Evolutionary conservation across 495 filamentous ascomycete species (phyloP), one percentile per base, ranked within the genome.

Genomic region (Hypoxylon fuscum): DNA sequence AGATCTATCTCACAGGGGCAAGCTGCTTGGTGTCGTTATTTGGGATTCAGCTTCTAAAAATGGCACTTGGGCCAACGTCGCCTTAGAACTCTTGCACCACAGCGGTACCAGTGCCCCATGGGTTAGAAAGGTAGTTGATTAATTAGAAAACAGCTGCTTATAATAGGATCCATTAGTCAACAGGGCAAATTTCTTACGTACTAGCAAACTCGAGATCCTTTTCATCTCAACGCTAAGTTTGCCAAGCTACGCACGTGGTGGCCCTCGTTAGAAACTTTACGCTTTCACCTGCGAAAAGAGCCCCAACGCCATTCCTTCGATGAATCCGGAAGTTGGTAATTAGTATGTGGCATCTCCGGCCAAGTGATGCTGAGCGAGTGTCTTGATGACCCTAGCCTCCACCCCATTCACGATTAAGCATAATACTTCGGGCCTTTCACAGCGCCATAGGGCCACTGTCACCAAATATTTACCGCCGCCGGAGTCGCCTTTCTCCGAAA

Each of bases 241-340:
- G 17, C 23, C 21, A 18, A 32, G 49, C 3, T 42, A 22, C 4
- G 27, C 51, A 44, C 51, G 40, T 55, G 50, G 38, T 7, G 27
- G 10, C 8, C 17, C 17, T 55, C 4, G 11, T 25, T 45, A 10
- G 2, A 35, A 32, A 11, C 20, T 29, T 25, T 34, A 14, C 10
- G 38, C 12, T 31, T 46, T 46, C 23, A 46, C 22, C 43, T 46
- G 23, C 31, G 2, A 46, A 46, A 46, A 31, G 43, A 31, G 5
- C 23, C 37, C 23, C 14, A 55, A 45, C 14, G 42, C 15, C 32
- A 55, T 55, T n/a, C 51, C 27, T 45, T 45, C 41, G 12, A 47
- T 15, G 12, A n/a, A 40, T 40, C 12, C 22, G 34, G 53, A 56
- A 56, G 53, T 17, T 29, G 7, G 43, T n/a, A 56, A 31, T 21